Evolutionary conservation across 1,284 basidiomycete genomes (phyloP).

Genomic region (Ustanciosporium gigantosporum): DNA sequence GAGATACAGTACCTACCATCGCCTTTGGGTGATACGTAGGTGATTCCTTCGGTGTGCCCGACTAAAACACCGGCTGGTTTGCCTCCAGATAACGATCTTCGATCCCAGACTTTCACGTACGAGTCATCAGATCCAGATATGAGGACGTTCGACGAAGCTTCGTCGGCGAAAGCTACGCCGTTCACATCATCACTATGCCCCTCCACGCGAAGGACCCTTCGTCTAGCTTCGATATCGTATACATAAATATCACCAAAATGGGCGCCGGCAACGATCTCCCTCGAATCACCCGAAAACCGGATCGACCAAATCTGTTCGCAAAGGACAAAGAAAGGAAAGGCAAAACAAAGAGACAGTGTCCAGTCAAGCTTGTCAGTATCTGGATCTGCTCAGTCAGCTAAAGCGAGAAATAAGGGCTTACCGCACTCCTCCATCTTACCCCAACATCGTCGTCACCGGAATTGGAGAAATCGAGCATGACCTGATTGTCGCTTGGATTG

Average conservation of each 20-base stretch:
- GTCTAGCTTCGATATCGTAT: conserved; percentile 77
- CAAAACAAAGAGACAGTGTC: background rate
- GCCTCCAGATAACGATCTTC: conserved; percentile 75
- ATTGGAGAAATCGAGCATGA: conserved; percentile 59
- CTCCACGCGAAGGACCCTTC: conserved; percentile 76
- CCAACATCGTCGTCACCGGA: conserved; percentile 61
- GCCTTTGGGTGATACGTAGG: conserved; percentile 64
- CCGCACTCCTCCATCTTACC: conserved; percentile 51
- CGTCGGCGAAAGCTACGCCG: conserved; percentile 90
- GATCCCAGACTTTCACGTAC: conserved; percentile 92
- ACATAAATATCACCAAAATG: conserved; percentile 75
- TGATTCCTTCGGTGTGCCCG: conserved; percentile 79
- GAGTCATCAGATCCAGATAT: conserved; percentile 92
- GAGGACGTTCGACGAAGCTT: conserved; percentile 85
- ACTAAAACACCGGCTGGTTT: conserved; percentile 89
- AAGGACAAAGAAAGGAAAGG: background rate
- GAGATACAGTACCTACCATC: conserved; percentile 94
- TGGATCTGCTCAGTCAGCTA: too few species aligned
- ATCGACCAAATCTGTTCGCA: conserved; percentile 77
- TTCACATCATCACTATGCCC: conserved; percentile 92
- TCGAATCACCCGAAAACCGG: conserved; percentile 91
- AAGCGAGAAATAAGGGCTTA: conserved; percentile 4
- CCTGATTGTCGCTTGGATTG: conserved; percentile 43
- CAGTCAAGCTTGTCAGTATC: too few species aligned
- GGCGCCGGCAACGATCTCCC: conserved; percentile 75